Percentiles rank a stretch among this genome's conserved stretches.
These are phyloP conservation scores for Epichloe festucae DNA, from an alignment of 2,329 filamentous ascomycete genomes.

Conservation along the genomic window DNA sequence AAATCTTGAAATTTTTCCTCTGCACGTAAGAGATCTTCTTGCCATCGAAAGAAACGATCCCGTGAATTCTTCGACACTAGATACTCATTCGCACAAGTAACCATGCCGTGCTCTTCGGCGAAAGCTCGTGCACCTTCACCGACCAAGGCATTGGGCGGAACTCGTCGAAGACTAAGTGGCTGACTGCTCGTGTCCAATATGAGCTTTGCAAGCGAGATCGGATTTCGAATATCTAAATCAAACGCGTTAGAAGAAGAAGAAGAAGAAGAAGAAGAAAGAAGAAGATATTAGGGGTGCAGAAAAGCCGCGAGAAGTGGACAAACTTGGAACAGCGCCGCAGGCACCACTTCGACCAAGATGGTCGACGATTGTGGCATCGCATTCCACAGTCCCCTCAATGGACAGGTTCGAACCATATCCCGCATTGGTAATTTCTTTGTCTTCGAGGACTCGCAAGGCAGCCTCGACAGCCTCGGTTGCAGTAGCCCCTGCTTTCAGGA, in stretches of 20 bases:
- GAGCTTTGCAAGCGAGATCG: slow-evolving; percentile 72
- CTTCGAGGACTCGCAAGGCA: slow-evolving; percentile 76
- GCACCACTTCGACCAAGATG: slow-evolving; percentile 84
- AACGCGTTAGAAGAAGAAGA: not conserved
- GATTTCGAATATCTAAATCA: slow-evolving; percentile 71
- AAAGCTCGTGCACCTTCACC: slow-evolving; percentile 79
- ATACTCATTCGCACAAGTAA: slow-evolving; percentile 57
- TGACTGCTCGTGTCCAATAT: slow-evolving; percentile 67
- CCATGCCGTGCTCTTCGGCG: slow-evolving; percentile 65
- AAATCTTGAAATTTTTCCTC: slow-evolving; percentile 30
- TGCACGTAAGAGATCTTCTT: slow-evolving; percentile 53
- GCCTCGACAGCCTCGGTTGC: slow-evolving; percentile 84
- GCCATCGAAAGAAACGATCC: slow-evolving; percentile 72
- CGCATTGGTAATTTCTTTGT: slow-evolving; percentile 91
- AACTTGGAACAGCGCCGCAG: slow-evolving; percentile 81
- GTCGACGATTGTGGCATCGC: slow-evolving; percentile 87
- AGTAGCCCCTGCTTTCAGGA: slow-evolving; percentile 64
- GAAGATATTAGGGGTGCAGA: no score
- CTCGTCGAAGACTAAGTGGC: slow-evolving; percentile 69
- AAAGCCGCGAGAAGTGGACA: slow-evolving; percentile 21
- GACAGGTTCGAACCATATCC: slow-evolving; percentile 92
- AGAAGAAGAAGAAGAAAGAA: no score
- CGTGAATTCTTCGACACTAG: slow-evolving; percentile 69
- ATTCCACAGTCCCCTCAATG: slow-evolving; percentile 83
- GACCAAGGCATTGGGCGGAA: slow-evolving; percentile 85